Evolutionary conservation across 306 rosid species (phyloP), one percentile per base, ranked within the genome.

Genomic region (Trifolium pratense): DNA sequence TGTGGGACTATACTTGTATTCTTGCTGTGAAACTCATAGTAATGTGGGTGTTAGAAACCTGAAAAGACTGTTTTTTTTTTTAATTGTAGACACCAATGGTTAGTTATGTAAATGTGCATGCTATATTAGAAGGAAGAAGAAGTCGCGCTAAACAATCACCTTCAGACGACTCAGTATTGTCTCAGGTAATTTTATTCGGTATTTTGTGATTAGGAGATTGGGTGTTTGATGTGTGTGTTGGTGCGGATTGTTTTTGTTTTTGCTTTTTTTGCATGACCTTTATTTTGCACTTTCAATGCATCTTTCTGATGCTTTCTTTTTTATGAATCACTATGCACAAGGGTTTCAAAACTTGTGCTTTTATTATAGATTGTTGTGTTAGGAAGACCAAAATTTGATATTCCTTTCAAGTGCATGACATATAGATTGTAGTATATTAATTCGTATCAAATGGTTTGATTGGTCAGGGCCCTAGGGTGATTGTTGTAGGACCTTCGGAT

Each of bases 401-500:
- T 23, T 51, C 45, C 68, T 63, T 78, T 51, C 31, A 6, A 9
- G 23, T 51, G 7, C 52, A 52, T 37, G 16, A 9, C 32, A 25
- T 68, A 55, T 45, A 75, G 34, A 14, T 60, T 25, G 73, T 71
- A 40, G 57, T 16, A 16, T 76, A 73, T 73, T 66, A 64, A 46
- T 77, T 71, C 13, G 63, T 57, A 13, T 58, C 10, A 13, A 25
- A 16, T 6, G 37, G 37, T 6, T 83, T 82, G 36, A 52, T 63
- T 81, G 74, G 68, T 63, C 83, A 94, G 99, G 97, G 97, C n/a
- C 99, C 99, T 32, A 84, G 96, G 88, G 96, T 94, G 78, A 87
- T 94, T 75, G 97, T 94, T 36, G 97, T 94, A 62, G 99, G 99
- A 68, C 96, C 97, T 61, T 80, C 96, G 0, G 99, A 94, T 86